Conservation (phyloP, 768 basidiomycete species). For the Lactarius hengduanensis region DNA sequence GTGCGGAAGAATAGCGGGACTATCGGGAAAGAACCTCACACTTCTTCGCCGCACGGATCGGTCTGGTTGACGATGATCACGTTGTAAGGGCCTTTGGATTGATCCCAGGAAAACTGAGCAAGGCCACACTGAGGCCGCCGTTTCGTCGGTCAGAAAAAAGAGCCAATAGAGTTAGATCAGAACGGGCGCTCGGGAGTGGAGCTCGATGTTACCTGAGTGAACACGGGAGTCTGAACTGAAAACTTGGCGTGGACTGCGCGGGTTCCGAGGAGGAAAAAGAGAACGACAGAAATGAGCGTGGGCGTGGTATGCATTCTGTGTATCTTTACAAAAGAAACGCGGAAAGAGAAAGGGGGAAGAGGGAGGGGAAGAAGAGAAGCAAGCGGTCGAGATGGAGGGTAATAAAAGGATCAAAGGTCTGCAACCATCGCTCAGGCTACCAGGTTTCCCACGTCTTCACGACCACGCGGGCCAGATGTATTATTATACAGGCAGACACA, state of each 20-base stretch:
- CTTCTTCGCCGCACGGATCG: slow-evolving; percentile 56
- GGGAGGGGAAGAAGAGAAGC: slow-evolving; percentile 32
- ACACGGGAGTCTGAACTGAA: slow-evolving; percentile 47
- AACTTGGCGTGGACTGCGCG: slow-evolving; percentile 54
- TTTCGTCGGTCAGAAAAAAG: slow-evolving; percentile 7
- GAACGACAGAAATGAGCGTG: slow-evolving; percentile 72
- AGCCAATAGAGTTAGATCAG: not conserved
- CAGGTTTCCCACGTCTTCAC: not conserved
- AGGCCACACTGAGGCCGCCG: slow-evolving; percentile 48
- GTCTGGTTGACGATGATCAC: slow-evolving; percentile 51
- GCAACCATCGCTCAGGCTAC: not conserved
- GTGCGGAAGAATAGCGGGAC: not conserved
- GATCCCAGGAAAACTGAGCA: slow-evolving; percentile 52
- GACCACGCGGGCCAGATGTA: not conserved
- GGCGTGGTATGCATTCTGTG: slow-evolving; percentile 71
- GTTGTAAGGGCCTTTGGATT: slow-evolving; percentile 51
- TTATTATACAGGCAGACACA: not conserved
- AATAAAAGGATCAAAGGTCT: not conserved
- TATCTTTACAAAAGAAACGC: slow-evolving; percentile 13
- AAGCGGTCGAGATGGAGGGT: slow-evolving; percentile 27
- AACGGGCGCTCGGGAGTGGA: not conserved
- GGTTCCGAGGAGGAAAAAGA: slow-evolving; percentile 59
- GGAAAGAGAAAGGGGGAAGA: slow-evolving; percentile 2
- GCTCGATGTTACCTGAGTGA: slow-evolving; percentile 48
- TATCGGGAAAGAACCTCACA: slow-evolving; percentile 45